These are phyloP conservation scores for Sordaria brevicollis DNA, from an alignment of 495 filamentous ascomycete species.

Conservation along the genomic window DNA sequence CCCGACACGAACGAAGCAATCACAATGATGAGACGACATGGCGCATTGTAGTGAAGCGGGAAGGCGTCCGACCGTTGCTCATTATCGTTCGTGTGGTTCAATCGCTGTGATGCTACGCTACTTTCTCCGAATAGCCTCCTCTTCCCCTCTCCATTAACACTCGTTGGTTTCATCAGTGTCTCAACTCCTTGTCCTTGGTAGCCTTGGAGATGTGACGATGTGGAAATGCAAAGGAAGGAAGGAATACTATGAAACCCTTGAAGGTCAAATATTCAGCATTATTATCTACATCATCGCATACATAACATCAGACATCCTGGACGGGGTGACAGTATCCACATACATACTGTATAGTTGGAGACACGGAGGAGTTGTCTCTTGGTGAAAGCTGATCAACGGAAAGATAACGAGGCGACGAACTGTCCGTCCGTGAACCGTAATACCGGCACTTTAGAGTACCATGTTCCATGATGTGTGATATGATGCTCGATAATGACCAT, in stretches of 20 bases:
- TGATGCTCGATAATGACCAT: too few species aligned
- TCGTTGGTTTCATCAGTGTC: background rate
- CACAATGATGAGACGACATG: background rate
- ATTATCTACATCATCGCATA: background rate
- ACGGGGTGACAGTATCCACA: too few species aligned
- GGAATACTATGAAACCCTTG: background rate
- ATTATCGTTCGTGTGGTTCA: background rate
- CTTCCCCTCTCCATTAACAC: background rate
- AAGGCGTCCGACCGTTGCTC: background rate
- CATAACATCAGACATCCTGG: background rate
- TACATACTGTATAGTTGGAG: too few species aligned
- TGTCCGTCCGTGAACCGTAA: too few species aligned
- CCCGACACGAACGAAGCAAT: background rate
- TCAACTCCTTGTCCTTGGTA: background rate
- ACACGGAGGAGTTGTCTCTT: too few species aligned
- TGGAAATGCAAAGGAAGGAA: background rate
- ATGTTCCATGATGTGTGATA: too few species aligned
- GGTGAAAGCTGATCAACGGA: too few species aligned
- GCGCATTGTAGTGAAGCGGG: background rate
- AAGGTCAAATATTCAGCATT: background rate
- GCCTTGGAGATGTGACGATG: background rate
- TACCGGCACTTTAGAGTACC: too few species aligned
- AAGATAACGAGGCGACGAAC: too few species aligned
- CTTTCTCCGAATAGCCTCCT: background rate
- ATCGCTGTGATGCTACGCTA: background rate